phyloP scores from a whole-genome alignment of 1,139 yeast species.

The Pichia sp. region DNA sequence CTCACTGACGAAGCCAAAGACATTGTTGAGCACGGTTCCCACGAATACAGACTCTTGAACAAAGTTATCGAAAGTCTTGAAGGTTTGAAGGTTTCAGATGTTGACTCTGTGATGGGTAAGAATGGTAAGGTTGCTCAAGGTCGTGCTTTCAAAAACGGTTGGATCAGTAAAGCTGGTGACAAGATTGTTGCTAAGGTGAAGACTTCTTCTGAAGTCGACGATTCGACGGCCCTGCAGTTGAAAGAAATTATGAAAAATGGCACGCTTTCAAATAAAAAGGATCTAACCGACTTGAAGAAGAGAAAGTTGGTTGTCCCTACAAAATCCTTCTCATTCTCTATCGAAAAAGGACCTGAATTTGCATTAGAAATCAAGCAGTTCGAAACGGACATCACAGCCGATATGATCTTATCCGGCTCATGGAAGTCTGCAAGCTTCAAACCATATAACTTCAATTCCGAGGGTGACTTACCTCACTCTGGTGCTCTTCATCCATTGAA shows the following conservation, averaged over 20 bases:
- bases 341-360: conserved; percentile 79
- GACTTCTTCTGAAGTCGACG: conserved; percentile 48
- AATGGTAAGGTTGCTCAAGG: conserved; percentile 93
- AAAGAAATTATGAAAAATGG: conserved; percentile 57
- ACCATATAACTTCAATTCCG: conserved; percentile 93
- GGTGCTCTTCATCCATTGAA: conserved; percentile 97
- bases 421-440: conserved; percentile 88
- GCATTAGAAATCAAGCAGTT: conserved; percentile 72
- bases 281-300: conserved; percentile 81
- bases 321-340: conserved; percentile 71
- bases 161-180: conserved; percentile 89
- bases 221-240: conserved; percentile 64
- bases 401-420: conserved; percentile 74
- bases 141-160: conserved; percentile 96
- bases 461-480: conserved; percentile 78
- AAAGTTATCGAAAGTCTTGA: conserved; percentile 73
- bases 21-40: conserved; percentile 77
- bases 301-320: conserved; percentile 76
- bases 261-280: conserved; percentile 48
- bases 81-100: conserved; percentile 79
- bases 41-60: conserved; percentile 76
- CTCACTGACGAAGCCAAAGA: conserved; percentile 81
- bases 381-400: conserved; percentile 92
- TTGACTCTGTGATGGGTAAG: conserved; percentile 69
- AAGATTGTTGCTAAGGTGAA: conserved; percentile 54